A percentile compares a stretch with the other conserved stretches of the same genome.
These are phyloP conservation scores for Piper longum DNA, from an alignment of 164 flowering plant species.

Conservation along the genomic window DNA sequence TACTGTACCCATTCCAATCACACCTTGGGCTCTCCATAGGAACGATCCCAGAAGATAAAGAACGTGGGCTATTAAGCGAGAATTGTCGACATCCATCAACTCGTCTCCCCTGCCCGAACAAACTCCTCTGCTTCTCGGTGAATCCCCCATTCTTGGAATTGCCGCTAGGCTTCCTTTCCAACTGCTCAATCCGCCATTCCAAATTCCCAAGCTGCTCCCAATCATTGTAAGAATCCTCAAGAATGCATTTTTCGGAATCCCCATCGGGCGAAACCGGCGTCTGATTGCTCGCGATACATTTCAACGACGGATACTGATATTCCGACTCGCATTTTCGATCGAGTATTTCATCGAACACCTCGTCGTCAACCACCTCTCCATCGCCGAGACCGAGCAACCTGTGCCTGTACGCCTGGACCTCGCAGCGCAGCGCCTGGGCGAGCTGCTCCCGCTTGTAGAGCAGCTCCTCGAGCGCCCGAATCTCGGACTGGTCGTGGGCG, in stretches of 20 bases:
- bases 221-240: constrained; percentile 46
- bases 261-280: constrained; percentile 22
- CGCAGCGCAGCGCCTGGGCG: constrained; percentile 61
- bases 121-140: constrained; percentile 23
- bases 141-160: constrained; percentile 34
- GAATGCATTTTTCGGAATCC: constrained; percentile 47
- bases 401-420: constrained; percentile 77
- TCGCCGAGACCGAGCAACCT: constrained; percentile 83
- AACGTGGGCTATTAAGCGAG: constrained; percentile 42
- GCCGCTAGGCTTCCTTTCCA: constrained; percentile 34
- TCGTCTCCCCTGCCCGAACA: constrained; percentile 39
- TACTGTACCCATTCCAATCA: constrained; percentile 27
- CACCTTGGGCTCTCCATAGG: constrained; percentile 31
- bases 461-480: constrained; percentile 55
- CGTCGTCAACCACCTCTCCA: constrained; percentile 30
- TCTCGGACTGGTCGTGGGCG: constrained; percentile 78
- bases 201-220: constrained; percentile 30
- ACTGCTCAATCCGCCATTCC: constrained; percentile 27
- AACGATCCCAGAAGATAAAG: constrained; percentile 18
- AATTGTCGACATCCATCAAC: constrained; percentile 36
- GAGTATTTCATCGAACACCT: background rate
- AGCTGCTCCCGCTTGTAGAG: constrained; percentile 75
- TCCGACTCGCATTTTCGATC: no score
- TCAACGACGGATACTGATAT: constrained; percentile 67
- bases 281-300: constrained; percentile 37